Conservation (phyloP, 2,329 filamentous ascomycete genomes). For the Penicillium capsulatum region DNA sequence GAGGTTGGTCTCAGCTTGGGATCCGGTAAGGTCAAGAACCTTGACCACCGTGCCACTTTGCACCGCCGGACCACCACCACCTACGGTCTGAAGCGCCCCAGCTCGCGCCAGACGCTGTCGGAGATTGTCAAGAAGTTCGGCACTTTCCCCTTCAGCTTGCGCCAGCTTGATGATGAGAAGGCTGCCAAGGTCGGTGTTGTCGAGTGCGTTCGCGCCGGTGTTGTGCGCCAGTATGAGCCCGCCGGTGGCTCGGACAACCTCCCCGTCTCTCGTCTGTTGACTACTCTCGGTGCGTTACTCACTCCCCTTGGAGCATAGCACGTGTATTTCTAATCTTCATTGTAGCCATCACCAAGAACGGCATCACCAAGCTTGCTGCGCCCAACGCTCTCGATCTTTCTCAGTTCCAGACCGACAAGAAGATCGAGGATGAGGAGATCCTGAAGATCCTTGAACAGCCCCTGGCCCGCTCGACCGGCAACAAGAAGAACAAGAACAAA, state of each 20-base stretch:
- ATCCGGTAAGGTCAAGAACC: slow-evolving; percentile 88
- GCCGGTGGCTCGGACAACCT: slow-evolving; percentile 88
- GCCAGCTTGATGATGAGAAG: slow-evolving; percentile 94
- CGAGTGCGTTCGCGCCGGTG: slow-evolving; percentile 88
- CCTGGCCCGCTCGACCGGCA: slow-evolving; percentile 56
- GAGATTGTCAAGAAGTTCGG: slow-evolving; percentile 98
- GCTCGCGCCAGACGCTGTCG: slow-evolving; percentile 84
- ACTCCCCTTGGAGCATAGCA: neutral
- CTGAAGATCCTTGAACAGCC: slow-evolving; percentile 91
- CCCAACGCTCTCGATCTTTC: slow-evolving; percentile 71
- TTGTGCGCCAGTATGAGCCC: slow-evolving; percentile 93
- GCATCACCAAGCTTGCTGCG: slow-evolving; percentile 77
- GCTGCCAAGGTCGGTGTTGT: slow-evolving; percentile 93
- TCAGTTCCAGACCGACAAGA: slow-evolving; percentile 92
- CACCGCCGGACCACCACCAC: slow-evolving; percentile 90
- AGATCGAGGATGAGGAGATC: slow-evolving; percentile 93
- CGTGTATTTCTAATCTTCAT: slow-evolving; percentile 20
- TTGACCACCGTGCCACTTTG: slow-evolving; percentile 82
- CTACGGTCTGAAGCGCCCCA: slow-evolving; percentile 89
- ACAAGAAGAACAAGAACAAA: slow-evolving; percentile 87
- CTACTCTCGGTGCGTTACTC: slow-evolving; percentile 75
- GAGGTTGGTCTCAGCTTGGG: slow-evolving; percentile 91
- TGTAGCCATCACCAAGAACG: slow-evolving; percentile 94
- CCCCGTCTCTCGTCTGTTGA: slow-evolving; percentile 80
- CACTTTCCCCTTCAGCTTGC: slow-evolving; percentile 93